These are phyloP conservation scores for Trametes maxima DNA, from an alignment of 768 basidiomycete genomes.

Conservation along the genomic window DNA sequence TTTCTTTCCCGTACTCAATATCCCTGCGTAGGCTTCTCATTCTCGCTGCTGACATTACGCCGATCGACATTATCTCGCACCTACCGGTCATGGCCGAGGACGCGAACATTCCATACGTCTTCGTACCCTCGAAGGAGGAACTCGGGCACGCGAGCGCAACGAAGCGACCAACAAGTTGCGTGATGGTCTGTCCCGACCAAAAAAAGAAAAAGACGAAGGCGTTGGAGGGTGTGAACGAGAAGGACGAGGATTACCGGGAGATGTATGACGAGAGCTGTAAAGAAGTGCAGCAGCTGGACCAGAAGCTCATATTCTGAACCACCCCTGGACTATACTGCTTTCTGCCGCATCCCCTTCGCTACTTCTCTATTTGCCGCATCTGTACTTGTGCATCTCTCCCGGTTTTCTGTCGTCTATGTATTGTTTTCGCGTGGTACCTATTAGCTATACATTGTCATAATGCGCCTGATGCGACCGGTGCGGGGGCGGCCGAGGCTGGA, in stretches of 20 bases:
- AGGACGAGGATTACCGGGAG: slow-evolving; percentile 85
- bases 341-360: slow-evolving; percentile 54
- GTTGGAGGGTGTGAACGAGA: slow-evolving; percentile 58
- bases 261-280: slow-evolving; percentile 82
- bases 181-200: slow-evolving; percentile 87
- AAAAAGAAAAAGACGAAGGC: slow-evolving; percentile 73
- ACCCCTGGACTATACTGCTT: slow-evolving; percentile 42
- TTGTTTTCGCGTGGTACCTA: slow-evolving; percentile 18
- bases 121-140: slow-evolving; percentile 91
- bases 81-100: slow-evolving; percentile 95
- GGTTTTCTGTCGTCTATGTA: slow-evolving; percentile 19
- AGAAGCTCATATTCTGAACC: slow-evolving; percentile 62
- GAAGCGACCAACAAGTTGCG: slow-evolving; percentile 97
- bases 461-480: slow-evolving; percentile 3
- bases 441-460: slow-evolving; percentile 8
- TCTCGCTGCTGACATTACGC: slow-evolving; percentile 96
- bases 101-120: slow-evolving; percentile 86
- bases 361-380: slow-evolving; percentile 1
- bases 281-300: slow-evolving; percentile 84
- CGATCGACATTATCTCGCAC: slow-evolving; percentile 98
- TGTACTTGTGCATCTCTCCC: slow-evolving; percentile 22
- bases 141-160: slow-evolving; percentile 95
- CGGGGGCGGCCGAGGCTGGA: not conserved
- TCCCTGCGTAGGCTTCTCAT: slow-evolving; percentile 70
- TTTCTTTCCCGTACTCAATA: not conserved